These are phyloP conservation scores for Spatholobus suberectus DNA, from an alignment of 306 rosid genomes.

Conservation along the genomic window DNA sequence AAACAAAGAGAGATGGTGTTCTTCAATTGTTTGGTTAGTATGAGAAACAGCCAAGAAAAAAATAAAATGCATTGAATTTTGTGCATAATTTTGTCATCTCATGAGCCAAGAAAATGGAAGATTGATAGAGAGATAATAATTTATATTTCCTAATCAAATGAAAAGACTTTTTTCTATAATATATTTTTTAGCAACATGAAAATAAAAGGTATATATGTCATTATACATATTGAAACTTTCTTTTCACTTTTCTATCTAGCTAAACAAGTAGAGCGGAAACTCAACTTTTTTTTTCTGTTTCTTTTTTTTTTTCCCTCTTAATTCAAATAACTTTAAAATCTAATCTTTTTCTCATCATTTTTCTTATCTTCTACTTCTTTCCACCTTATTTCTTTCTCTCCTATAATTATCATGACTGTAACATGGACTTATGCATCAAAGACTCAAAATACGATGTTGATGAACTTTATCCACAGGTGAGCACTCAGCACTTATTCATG, in stretches of 20 bases:
- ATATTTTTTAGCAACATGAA: neutral
- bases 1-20: neutral
- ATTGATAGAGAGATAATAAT: no score
- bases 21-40: neutral
- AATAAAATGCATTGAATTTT: neutral
- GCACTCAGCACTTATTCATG: neutral
- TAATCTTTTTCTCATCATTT: no score
- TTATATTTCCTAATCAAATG: no score
- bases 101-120: neutral
- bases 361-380: no score
- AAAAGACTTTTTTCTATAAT: neutral
- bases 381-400: no score
- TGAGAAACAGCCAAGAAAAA: neutral
- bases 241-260: neutral
- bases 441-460: neutral
- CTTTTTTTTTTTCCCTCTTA: no score
- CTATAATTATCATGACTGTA: neutral
- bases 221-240: neutral
- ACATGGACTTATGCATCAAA: neutral
- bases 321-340: no score
- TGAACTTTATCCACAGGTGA: neutral
- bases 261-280: no score
- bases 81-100: neutral
- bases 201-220: neutral
- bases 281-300: no score